phyloP scores from a whole-genome alignment of 2,329 filamentous ascomycete species.

The Chaetomiaceae sp. region DNA sequence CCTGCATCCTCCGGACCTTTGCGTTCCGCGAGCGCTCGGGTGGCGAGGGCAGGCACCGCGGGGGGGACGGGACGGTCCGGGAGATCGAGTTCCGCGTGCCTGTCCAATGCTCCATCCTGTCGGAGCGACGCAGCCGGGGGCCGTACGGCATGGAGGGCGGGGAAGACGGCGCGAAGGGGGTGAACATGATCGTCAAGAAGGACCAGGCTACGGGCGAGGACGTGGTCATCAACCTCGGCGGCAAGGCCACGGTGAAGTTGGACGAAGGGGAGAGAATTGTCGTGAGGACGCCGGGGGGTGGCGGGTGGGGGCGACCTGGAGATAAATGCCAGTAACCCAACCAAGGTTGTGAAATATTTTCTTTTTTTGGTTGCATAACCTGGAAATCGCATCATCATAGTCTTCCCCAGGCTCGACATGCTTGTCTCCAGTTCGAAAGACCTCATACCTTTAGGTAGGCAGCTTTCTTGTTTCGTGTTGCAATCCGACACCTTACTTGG shows the following conservation, averaged over 20 bases:
- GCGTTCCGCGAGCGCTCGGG: conserved; percentile 57
- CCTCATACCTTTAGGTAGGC: too few relatives aligned
- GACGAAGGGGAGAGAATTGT: conserved; percentile 72
- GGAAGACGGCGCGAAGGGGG: conserved; percentile 68
- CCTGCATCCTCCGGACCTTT: conserved; percentile 67
- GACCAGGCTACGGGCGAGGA: conserved; percentile 47
- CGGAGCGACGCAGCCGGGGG: conserved; percentile 67
- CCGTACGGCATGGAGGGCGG: conserved; percentile 84
- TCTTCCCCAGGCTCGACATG: too few relatives aligned
- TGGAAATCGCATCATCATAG: too few relatives aligned
- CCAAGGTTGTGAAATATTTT: too few relatives aligned
- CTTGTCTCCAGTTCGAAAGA: too few relatives aligned
- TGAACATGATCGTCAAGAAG: conserved; percentile 76
- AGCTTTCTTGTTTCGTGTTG: too few relatives aligned
- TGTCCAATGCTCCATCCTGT: conserved; percentile 72
- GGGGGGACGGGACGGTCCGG: conserved; percentile 70
- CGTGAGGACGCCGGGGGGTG: conserved; percentile 71
- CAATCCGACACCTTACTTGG: too few relatives aligned
- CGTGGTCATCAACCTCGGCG: conserved; percentile 66
- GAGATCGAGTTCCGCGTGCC: conserved; percentile 80
- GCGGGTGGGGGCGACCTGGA: conserved; percentile 63
- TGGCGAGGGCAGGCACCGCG: conserved; percentile 59
- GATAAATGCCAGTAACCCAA: conserved; percentile 53
- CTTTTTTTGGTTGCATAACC: too few relatives aligned
- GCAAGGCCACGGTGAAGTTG: conserved; percentile 77